phyloP scores from a whole-genome alignment of 495 filamentous ascomycete species.

The Astrocystis sublimbata region DNA sequence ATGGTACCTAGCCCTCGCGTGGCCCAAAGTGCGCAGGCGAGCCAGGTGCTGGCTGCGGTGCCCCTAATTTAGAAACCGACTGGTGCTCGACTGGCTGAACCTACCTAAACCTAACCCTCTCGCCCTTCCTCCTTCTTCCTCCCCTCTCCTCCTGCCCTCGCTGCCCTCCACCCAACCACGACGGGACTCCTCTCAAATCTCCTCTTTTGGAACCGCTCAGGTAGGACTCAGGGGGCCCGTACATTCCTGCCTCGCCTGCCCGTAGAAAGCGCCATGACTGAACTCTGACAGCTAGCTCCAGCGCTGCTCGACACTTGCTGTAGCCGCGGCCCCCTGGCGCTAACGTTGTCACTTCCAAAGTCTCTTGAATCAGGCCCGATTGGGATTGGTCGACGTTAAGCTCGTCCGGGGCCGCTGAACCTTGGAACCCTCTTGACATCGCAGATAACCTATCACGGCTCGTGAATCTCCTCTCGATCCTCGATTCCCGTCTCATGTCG shows the following conservation, averaged over 20 bases:
- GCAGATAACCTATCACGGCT: background rate
- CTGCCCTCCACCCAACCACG: no score
- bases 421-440: no score
- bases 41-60: background rate
- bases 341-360: slow-evolving; percentile 3
- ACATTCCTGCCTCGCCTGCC: no score
- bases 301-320: background rate
- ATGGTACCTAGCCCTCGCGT: no score
- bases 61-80: slow-evolving; percentile 13
- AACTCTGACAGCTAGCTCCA: no score
- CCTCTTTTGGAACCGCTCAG: no score
- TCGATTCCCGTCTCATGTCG: background rate
- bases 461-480: background rate
- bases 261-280: no score
- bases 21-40: no score
- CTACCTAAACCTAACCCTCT: background rate
- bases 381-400: slow-evolving; percentile 2
- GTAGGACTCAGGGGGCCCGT: no score
- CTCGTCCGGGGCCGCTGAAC: background rate
- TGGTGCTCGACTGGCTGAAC: no score
- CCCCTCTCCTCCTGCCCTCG: no score
- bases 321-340: slow-evolving; percentile 8
- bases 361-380: background rate
- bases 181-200: no score
- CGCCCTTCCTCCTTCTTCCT: background rate